phyloP scores from a whole-genome alignment of 805 yeast genomes.

The Metschnikowia koreensis region DNA sequence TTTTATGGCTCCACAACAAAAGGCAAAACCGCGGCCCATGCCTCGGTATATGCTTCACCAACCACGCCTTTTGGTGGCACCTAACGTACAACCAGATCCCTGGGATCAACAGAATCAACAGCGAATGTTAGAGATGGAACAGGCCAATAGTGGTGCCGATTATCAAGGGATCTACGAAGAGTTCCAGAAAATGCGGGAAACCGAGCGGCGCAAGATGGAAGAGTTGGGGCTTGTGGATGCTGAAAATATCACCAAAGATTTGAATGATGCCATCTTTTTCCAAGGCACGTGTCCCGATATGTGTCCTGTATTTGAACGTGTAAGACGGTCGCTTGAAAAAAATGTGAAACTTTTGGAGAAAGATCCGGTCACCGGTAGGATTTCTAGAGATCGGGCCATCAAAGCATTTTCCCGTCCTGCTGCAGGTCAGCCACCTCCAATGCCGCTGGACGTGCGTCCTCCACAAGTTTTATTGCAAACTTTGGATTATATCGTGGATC shows the following conservation, averaged over 20 bases:
- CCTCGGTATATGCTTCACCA: slow-evolving; percentile 39
- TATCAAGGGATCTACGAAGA: slow-evolving; percentile 72
- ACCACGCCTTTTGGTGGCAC: slow-evolving; percentile 34
- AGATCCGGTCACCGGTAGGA: slow-evolving; percentile 52
- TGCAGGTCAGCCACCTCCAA: slow-evolving; percentile 96
- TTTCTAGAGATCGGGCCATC: slow-evolving; percentile 62
- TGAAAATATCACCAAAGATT: slow-evolving; percentile 74
- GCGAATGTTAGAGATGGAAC: slow-evolving; percentile 54
- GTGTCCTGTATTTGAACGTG: slow-evolving; percentile 94
- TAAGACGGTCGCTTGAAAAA: slow-evolving; percentile 81
- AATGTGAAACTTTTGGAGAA: slow-evolving; percentile 79
- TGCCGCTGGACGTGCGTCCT: slow-evolving; percentile 96
- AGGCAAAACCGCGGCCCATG: slow-evolving; percentile 23
- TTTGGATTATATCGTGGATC: slow-evolving; percentile 66
- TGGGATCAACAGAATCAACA: slow-evolving; percentile 82
- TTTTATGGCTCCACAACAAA: slow-evolving; percentile 18
- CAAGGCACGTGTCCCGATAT: slow-evolving; percentile 87
- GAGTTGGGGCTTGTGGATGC: slow-evolving; percentile 78
- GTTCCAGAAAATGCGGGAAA: slow-evolving; percentile 68
- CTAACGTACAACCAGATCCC: slow-evolving; percentile 35
- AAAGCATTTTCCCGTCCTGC: slow-evolving; percentile 96
- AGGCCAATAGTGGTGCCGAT: slow-evolving; percentile 46
- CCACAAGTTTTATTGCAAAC: slow-evolving; percentile 71
- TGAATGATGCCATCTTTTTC: slow-evolving; percentile 86
- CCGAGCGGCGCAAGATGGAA: slow-evolving; percentile 79